Base-by-base conservation (phyloP, 202 grass and related monocot genomes). In the Schoenoplectus triqueter region DNA sequence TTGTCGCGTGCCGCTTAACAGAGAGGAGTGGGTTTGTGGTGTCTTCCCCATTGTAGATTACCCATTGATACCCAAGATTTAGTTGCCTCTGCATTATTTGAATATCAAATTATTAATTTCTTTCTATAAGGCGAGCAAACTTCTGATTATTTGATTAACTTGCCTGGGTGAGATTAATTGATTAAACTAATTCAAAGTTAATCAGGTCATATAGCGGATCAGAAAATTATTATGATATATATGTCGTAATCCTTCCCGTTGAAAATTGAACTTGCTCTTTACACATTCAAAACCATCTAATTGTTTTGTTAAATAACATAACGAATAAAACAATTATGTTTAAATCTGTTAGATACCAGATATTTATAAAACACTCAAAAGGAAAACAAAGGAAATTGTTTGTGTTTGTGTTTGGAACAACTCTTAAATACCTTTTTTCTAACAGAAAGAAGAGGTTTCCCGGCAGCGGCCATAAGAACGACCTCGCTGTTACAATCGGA, bases 381-480 rank as follows among this genome's bases (percentile, higher is more conserved):
- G 19, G 14, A 50, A 55, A 10, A 62, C 15, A 56, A 15, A 15
- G 3, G 2, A 2, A 39, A 44, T 80, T 10, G 39, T 59, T 60
- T 80, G 31, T 31, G 31, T 31, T 49, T 55, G 51, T 55, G 51
- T 55, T 55, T 55, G 51, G 1, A 63, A 4, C 5, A 64, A 46
- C 7, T n/a, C 6, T 81, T 49, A 14, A 50, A 14, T 68, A 89
- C 86, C 91, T 89, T 93, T 20, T 89, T 86, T 1, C 91, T 85
- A 62, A 95, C 39, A 67, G 92, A 93, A 66, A 98, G 91, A 0
- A 98, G 88, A 1, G 92, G 86, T 49, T 85, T 91, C 0, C 92
- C 95, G 0, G 86, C 70, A 49, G 61, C 87, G 85, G 95, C 96
- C 96, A 99, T 95, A 87, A 99, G 96, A 2, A 95, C 88, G 10